Conservation (phyloP, 139 green algal genomes). For the Micractinium conductrix region DNA sequence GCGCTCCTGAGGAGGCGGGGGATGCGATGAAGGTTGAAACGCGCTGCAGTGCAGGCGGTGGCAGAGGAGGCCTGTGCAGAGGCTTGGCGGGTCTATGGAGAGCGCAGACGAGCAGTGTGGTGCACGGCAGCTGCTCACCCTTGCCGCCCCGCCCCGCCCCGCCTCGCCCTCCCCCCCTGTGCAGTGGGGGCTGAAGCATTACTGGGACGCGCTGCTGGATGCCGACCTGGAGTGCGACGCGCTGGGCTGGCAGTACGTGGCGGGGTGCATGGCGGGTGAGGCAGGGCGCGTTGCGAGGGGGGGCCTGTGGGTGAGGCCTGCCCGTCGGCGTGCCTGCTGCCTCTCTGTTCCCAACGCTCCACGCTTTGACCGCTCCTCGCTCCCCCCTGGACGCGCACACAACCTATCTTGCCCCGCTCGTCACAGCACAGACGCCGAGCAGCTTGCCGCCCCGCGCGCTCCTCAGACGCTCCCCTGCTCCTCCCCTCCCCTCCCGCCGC, state of each 20-base stretch:
- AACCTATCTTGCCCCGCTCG: too few species aligned
- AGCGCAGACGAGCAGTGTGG: not conserved
- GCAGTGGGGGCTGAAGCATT: constrained; percentile 97
- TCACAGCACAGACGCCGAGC: too few species aligned
- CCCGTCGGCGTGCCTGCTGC: too few species aligned
- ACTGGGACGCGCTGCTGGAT: constrained; percentile 92
- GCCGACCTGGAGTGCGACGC: constrained; percentile 93
- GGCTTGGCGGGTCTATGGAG: too few species aligned
- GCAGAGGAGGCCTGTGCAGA: not conserved
- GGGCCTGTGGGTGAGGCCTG: constrained; percentile 54
- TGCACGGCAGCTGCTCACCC: not conserved
- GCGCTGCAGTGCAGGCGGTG: not conserved
- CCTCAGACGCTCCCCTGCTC: too few species aligned
- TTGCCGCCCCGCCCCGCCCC: not conserved
- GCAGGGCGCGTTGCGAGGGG: constrained; percentile 75
- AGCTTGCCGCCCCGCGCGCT: constrained; percentile 54
- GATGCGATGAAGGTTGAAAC: not conserved
- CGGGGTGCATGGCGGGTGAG: constrained; percentile 53
- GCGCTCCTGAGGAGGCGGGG: not conserved
- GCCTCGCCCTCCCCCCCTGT: constrained; percentile 11
- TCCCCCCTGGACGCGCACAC: too few species aligned
- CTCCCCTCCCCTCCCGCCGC: not conserved
- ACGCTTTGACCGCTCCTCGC: too few species aligned
- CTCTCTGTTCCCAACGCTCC: too few species aligned
- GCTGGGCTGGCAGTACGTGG: constrained; percentile 49